A percentile compares a stretch with the other conserved stretches of the same genome.
phyloP scores from a whole-genome alignment of 164 flowering plant genomes.

The Vitis rotundifolia region DNA sequence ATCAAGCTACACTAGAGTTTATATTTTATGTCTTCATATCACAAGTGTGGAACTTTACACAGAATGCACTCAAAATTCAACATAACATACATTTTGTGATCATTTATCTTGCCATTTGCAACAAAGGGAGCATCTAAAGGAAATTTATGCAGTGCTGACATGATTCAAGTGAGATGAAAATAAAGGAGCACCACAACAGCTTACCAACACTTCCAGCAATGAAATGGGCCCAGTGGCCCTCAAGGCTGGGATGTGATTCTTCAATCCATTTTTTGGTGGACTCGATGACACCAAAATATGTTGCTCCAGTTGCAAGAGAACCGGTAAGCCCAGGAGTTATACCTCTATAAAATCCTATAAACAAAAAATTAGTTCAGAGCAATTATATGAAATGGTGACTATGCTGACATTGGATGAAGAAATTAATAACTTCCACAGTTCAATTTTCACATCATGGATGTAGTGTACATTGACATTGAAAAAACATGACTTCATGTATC shows the following conservation, averaged over 20 bases:
- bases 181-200: conserved; percentile 1
- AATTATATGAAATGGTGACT: background rate
- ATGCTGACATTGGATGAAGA: background rate
- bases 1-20: no score
- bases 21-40: no score
- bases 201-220: conserved; percentile 91
- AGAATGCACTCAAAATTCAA: no score
- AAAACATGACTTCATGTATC: background rate
- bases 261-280: conserved; percentile 92
- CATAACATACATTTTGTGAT: no score
- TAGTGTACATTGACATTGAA: background rate
- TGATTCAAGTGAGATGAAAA: background rate
- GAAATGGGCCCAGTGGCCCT: conserved; percentile 94
- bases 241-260: conserved; percentile 77
- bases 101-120: no score
- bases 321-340: conserved; percentile 81
- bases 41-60: no score
- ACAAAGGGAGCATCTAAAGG: no score
- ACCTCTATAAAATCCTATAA: conserved; percentile 87
- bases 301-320: conserved; percentile 97
- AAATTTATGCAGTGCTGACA: no score
- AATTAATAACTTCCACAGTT: background rate
- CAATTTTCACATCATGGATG: background rate
- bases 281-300: conserved; percentile 93
- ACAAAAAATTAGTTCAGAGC: conserved; percentile 5